Evolutionary conservation across 2,329 filamentous ascomycete genomes (phyloP), one percentile per base, ranked within the genome.

Genomic region (Plenodomus biglobosus): DNA sequence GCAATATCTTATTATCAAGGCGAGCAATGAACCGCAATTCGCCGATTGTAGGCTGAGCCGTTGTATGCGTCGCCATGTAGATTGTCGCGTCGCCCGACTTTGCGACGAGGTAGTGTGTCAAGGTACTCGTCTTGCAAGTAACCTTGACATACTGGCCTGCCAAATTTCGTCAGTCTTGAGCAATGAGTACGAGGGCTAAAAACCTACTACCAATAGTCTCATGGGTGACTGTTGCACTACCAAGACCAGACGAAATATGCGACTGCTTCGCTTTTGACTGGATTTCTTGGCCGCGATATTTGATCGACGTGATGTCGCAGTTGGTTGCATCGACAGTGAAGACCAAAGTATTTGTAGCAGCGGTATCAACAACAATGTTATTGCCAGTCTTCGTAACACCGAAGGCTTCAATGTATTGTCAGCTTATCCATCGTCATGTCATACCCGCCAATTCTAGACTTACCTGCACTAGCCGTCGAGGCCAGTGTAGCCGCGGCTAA

Each of bases 11-110:
- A 10, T 77, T 73, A 43, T 82, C 76, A 7, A 86, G 76, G 21
- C 84, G 81, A 43, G 82, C 80, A 55, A 87, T 84, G 71, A 80
- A 87, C 40, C 85, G 82, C 40, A 86, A 70, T 70, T 87, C 85
- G 34, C 70, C 71, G 24, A 73, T 53, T 2, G 39, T 30, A 1
- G 70, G 70, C 44, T 73, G 64, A 2, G 69, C 78, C 0, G 78
- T 83, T 47, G 80, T 86, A 61, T 86, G 76, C 2, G 85, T 87
- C 5, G 80, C 71, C 68, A 73, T 72, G 48, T 59, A 73, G n/a
- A 87, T 77, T 21, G 76, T 80, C 48, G 79, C 76, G 44, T 85
- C 80, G n/a, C 84, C 83, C 43, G 80, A 77, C 49, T 77, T 78
- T 11, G 83, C 79, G 4, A 86, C 79, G 56, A 83, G 78, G 69